Percentiles rank a stretch among this genome's conserved stretches.
These are phyloP conservation scores for Marchantia polymorpha DNA, from an alignment of 225 moss, liverwort and hornwort genomes.

Conservation along the genomic window DNA sequence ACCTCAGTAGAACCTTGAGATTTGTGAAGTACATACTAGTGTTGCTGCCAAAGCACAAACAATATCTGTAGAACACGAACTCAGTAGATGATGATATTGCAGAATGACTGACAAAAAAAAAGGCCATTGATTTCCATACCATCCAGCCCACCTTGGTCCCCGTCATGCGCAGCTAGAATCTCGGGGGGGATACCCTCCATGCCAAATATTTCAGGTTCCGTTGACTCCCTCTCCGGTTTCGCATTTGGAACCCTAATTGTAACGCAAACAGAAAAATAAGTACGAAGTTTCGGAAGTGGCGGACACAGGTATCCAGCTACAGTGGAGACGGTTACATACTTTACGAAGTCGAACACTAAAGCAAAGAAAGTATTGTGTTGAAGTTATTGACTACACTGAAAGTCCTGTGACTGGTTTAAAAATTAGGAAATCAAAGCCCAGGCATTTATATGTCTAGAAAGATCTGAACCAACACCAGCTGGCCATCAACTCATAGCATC, in stretches of 20 bases:
- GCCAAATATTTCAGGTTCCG: conserved; percentile 91
- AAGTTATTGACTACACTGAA: too few relatives aligned
- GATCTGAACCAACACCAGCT: too few relatives aligned
- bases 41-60: conserved; percentile 16
- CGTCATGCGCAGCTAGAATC: conserved; percentile 80
- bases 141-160: conserved; percentile 56
- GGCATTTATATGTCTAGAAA: too few relatives aligned
- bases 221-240: conserved; percentile 87
- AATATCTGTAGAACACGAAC: conserved; percentile 7
- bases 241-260: conserved; percentile 83
- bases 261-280: background rate
- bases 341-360: too few relatives aligned
- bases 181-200: conserved; percentile 99
- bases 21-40: conserved; percentile 21
- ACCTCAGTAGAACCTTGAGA: conserved; percentile 17
- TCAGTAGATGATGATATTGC: conserved; percentile 5
- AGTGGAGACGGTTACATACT: too few relatives aligned
- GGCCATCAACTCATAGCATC: too few relatives aligned
- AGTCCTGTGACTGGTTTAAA: too few relatives aligned
- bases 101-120: background rate
- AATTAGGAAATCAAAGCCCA: too few relatives aligned
- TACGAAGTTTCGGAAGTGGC: background rate
- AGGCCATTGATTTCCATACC: conserved; percentile 47
- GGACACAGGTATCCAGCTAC: too few relatives aligned
- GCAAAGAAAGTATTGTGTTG: too few relatives aligned